Base-by-base conservation (phyloP, 345 rosid species). In the Schrenkiella parvula region DNA sequence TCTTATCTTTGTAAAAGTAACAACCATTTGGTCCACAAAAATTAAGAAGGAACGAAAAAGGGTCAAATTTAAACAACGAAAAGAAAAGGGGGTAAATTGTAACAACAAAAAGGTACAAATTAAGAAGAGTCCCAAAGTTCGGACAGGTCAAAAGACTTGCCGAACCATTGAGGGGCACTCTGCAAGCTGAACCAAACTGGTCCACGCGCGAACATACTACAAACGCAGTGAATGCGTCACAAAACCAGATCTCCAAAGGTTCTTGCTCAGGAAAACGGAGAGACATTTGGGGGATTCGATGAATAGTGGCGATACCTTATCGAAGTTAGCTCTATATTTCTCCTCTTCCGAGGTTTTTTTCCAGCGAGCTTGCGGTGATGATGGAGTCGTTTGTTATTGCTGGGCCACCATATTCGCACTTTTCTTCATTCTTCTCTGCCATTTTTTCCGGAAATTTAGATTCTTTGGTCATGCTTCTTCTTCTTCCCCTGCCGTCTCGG, bases 341-440 rank as follows among this genome's bases (percentile, higher is more conserved):
- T 71, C 77, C 39, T 77, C 76, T 29, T 78, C 71, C 46, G 64
- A 72, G 0, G 23, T 9, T 0, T 13, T 58, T 71, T 47, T 19
- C 66, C 78, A 70, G 77, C 73, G 66, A 61, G 12, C 46, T 65
- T 29, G 48, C 23, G 71, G 62, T 8, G 73, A 73, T 2, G 77
- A 72, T 26, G 78, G 58, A 41, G 50, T 4, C 66, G 6, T 59
- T 32, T 48, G 71, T 31, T 73, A 44, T 54, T 78, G 64, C 66
- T 67, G 55, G 17, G 78, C 78, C 38, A 73, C 78, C 23, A 41
- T 73, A 0, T 15, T 62, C 11, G 62, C 81, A 3, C 50, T 78
- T 39, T 8, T 37, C 35, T 54, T 73, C 60, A 73, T 78, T 19
- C 25, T 68, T 17, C 66, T 68, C 46, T 78, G 41, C 50, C 78